Conservation (phyloP, 345 rosid genomes). For the Trapa bicornis region DNA sequence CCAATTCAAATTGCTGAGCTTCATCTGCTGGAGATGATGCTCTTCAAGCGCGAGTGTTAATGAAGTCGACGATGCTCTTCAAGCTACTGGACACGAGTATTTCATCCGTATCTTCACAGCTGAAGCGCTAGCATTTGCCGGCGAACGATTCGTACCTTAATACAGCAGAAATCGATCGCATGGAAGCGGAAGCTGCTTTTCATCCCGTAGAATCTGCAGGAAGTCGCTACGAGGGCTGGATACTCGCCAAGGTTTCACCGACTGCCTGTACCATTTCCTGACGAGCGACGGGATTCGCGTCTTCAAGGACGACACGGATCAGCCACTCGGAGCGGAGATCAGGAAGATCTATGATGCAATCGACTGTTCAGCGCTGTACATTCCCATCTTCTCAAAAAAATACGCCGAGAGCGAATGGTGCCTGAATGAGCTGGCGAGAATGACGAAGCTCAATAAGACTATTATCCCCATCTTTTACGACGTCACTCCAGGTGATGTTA, state of each 20-base stretch:
- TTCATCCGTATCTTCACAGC: too few species aligned
- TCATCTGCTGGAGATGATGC: too few species aligned
- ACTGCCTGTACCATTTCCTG: not conserved
- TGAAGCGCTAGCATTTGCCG: too few species aligned
- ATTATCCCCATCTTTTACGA: not conserved
- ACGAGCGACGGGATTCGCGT: rapidly evolving
- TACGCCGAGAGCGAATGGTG: not conserved
- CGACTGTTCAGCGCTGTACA: not conserved
- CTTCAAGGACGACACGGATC: not conserved
- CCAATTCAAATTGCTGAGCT: too few species aligned
- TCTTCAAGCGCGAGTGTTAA: too few species aligned
- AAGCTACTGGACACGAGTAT: too few species aligned
- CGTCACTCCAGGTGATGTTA: not conserved
- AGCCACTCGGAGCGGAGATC: rapidly evolving
- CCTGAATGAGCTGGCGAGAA: not conserved
- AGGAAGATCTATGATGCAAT: not conserved
- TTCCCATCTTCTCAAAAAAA: not conserved
- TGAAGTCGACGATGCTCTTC: too few species aligned
- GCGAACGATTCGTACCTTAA: too few species aligned
- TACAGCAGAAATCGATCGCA: not conserved
- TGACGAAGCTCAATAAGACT: not conserved
- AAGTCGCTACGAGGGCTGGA: not conserved
- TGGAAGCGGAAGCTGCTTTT: not conserved
- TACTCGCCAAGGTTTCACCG: not conserved
- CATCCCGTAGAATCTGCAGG: not conserved